phyloP scores from a whole-genome alignment of 2,329 filamentous ascomycete species.

The Paracoccidioides lutzii region DNA sequence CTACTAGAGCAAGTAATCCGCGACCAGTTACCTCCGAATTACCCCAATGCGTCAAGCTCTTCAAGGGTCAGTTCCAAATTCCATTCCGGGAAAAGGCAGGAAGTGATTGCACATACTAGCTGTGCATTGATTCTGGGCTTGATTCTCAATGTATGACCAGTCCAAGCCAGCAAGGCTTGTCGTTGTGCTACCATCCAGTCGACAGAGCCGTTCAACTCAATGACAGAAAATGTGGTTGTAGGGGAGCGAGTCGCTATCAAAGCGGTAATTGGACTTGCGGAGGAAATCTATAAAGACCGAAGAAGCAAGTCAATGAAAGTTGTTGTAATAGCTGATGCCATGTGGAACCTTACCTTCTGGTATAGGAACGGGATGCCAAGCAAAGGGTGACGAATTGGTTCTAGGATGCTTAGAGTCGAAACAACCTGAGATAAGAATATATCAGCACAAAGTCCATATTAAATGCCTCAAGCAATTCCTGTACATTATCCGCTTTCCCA shows the following conservation, averaged over 20 bases:
- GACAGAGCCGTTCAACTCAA: conserved; percentile 82
- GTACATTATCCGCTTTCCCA: conserved; percentile 80
- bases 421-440: conserved; percentile 46
- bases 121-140: conserved; percentile 61
- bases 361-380: conserved; percentile 91
- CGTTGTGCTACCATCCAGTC: conserved; percentile 92
- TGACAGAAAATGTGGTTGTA: conserved; percentile 70
- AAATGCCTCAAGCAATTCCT: conserved; percentile 11
- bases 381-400: conserved; percentile 64
- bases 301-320: background rate
- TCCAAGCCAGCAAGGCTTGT: conserved; percentile 88
- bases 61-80: conserved; percentile 26
- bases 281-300: conserved; percentile 49
- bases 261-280: conserved; percentile 75
- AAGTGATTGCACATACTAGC: conserved; percentile 38
- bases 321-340: background rate
- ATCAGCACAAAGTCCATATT: background rate
- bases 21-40: conserved; percentile 78
- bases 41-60: conserved; percentile 76
- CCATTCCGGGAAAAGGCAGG: background rate
- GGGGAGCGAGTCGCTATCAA: conserved; percentile 79
- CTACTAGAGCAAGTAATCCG: conserved; percentile 70
- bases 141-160: conserved; percentile 69
- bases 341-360: conserved; percentile 44
- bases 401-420: conserved; percentile 77